Percentiles rank a stretch among this genome's conserved stretches.
Evolutionary conservation across 75 land plant genomes (phyloP).

Genomic region (Larix kaempferi): DNA sequence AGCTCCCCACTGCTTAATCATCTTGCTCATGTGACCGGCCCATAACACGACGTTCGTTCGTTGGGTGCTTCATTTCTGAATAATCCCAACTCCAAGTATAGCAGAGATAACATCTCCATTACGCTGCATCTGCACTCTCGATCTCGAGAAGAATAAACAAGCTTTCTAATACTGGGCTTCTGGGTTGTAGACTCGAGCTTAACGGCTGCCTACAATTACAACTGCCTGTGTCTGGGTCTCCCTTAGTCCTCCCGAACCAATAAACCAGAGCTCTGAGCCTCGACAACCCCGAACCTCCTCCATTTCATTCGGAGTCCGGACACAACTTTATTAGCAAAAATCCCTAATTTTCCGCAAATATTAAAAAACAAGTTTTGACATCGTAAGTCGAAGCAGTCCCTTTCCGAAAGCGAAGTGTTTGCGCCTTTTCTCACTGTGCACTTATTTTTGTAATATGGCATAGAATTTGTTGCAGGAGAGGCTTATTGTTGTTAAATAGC

Average conservation of each 20-base stretch:
- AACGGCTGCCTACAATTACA: constrained; percentile 6
- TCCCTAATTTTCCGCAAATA: constrained; percentile 11
- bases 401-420: constrained; percentile 10
- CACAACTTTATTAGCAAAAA: background rate
- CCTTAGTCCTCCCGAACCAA: background rate
- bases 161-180: too few species aligned
- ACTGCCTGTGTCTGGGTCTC: background rate
- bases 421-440: constrained; percentile 11
- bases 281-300: background rate
- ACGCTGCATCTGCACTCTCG: too few species aligned
- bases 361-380: constrained; percentile 8
- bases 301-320: background rate
- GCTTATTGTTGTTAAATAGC: background rate
- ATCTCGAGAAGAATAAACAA: too few species aligned
- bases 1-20: background rate
- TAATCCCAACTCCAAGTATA: too few species aligned
- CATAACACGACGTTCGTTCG: background rate
- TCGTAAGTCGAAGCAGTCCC: constrained; percentile 12
- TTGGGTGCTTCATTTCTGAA: too few species aligned
- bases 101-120: too few species aligned
- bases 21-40: background rate
- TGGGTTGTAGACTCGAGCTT: background rate
- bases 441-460: background rate
- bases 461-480: background rate
- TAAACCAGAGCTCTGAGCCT: background rate